Percentiles rank a stretch among this genome's conserved stretches.
phyloP scores from a whole-genome alignment of 2,329 filamentous ascomycete species.

The Diaporthe batatas region DNA sequence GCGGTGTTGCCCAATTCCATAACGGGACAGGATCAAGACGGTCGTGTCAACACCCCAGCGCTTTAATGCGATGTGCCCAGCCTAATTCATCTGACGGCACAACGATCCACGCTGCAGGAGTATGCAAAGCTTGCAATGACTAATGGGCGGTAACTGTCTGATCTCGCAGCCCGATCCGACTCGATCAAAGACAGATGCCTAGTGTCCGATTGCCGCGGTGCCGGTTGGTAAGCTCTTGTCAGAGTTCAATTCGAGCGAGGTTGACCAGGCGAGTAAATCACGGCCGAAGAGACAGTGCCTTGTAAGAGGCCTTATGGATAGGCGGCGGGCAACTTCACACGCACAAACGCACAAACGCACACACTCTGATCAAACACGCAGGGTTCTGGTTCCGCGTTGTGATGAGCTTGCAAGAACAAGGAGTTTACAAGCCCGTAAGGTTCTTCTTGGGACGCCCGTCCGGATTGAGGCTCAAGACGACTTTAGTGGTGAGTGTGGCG shows the following conservation, averaged over 20 bases:
- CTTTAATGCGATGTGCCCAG: constrained; percentile 39
- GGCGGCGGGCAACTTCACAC: constrained; percentile 13
- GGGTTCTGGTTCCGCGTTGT: background rate
- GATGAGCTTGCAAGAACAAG: constrained; percentile 11
- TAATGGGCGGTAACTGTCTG: constrained; percentile 20
- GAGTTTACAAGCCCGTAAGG: constrained; percentile 3
- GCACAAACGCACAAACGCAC: background rate
- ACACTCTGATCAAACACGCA: constrained; percentile 14
- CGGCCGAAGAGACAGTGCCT: background rate
- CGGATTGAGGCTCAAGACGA: constrained; percentile 9
- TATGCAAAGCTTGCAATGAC: constrained; percentile 36
- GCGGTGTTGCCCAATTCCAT: constrained; percentile 57
- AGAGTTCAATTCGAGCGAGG: constrained; percentile 27
- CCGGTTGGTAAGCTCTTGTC: constrained; percentile 25
- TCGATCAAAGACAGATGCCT: constrained; percentile 22
- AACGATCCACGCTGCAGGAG: constrained; percentile 28
- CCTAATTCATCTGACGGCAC: constrained; percentile 44
- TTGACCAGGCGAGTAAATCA: constrained; percentile 25
- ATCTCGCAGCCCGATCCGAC: constrained; percentile 26
- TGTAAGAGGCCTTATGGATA: background rate
- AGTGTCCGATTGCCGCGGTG: constrained; percentile 19
- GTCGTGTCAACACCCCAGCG: constrained; percentile 45
- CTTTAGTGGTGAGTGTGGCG: constrained; percentile 2
- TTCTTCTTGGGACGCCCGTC: background rate
- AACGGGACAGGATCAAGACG: constrained; percentile 49